Conservation (phyloP, 73 alveolate genomes). For the Tetrahymena thermophila region DNA sequence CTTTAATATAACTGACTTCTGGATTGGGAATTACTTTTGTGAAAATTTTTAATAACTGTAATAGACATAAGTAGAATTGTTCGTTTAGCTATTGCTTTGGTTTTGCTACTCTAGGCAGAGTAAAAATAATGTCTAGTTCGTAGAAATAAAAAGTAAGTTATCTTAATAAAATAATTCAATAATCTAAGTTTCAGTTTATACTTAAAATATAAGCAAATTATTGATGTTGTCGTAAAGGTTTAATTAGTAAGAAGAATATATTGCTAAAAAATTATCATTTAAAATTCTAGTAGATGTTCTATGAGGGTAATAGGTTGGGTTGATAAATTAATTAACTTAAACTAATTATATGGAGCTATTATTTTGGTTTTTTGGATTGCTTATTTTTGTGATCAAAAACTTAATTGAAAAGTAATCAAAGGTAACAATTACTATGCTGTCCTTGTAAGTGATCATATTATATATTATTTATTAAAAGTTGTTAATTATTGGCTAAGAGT, state of each 20-base stretch:
- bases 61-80: too few species aligned
- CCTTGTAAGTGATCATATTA: neutral
- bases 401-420: neutral
- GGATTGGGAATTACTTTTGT: neutral
- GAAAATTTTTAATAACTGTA: neutral
- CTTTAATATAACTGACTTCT: neutral
- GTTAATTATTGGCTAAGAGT: neutral
- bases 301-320: neutral
- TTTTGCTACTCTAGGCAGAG: neutral
- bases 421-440: neutral
- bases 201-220: too few species aligned
- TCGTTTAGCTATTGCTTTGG: neutral
- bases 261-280: neutral
- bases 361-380: neutral
- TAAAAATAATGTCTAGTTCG: neutral
- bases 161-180: neutral
- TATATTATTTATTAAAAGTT: neutral
- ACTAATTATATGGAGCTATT: neutral
- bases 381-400: neutral
- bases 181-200: neutral
- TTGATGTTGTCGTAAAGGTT: neutral
- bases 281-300: neutral
- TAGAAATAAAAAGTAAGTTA: neutral
- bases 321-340: neutral
- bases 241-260: neutral